phyloP scores from a whole-genome alignment of 2,329 filamentous ascomycete species.

The Microascus cirrosus region DNA sequence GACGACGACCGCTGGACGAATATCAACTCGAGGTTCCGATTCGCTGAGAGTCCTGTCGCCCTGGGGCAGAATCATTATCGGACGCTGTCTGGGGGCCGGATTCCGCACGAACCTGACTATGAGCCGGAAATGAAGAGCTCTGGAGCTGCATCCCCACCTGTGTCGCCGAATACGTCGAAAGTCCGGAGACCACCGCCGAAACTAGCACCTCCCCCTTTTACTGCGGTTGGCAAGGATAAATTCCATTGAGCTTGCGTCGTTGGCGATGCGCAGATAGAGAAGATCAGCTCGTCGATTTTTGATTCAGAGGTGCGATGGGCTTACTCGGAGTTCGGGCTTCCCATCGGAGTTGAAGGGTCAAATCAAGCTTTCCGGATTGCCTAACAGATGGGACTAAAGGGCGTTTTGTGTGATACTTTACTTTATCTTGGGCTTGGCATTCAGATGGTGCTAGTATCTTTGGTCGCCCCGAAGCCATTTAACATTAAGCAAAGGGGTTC shows the following conservation, averaged over 20 bases:
- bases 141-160: not conserved
- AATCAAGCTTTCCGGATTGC: not conserved
- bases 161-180: conserved; percentile 35
- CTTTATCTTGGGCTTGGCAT: not conserved
- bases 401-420: not conserved
- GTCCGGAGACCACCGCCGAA: conserved; percentile 28
- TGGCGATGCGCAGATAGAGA: not conserved
- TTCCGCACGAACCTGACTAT: not conserved
- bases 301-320: not conserved
- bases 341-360: not conserved
- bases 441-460: not conserved
- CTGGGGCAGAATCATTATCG: conserved; percentile 24
- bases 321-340: not conserved
- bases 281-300: not conserved
- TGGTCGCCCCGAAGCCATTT: not conserved
- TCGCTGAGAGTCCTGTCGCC: conserved; percentile 28
- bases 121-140: not conserved
- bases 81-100: conserved; percentile 22
- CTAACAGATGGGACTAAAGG: not conserved
- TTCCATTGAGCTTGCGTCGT: not conserved
- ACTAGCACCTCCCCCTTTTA: not conserved
- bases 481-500: not conserved
- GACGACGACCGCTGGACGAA: conserved; percentile 33
- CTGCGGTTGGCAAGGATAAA: not conserved
- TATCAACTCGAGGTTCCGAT: conserved; percentile 39